These are phyloP conservation scores for Trichoderma atrobrunneum DNA, from an alignment of 2,329 filamentous ascomycete genomes.

Conservation along the genomic window DNA sequence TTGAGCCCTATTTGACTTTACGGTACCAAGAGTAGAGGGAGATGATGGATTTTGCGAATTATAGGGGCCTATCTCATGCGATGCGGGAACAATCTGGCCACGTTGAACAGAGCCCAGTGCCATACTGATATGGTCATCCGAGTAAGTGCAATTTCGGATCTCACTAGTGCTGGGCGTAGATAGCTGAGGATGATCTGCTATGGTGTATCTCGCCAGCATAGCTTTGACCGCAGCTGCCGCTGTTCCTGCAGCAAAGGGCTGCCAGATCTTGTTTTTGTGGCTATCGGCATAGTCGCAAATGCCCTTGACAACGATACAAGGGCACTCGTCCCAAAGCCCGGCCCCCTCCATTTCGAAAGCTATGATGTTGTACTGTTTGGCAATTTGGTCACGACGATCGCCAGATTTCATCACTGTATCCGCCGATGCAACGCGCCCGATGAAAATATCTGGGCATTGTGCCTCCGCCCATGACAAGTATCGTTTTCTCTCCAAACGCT, in stretches of 20 bases:
- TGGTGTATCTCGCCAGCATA: neutral
- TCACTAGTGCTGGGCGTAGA: neutral
- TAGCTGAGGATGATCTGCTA: neutral
- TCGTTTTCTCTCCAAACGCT: neutral
- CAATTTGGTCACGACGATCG: constrained; percentile 32
- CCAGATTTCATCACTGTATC: constrained; percentile 40
- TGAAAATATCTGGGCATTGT: constrained; percentile 16
- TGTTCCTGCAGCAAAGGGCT: constrained; percentile 19
- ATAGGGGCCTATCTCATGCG: neutral
- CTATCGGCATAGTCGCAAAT: constrained; percentile 39
- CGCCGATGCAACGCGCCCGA: constrained; percentile 38
- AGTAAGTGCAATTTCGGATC: neutral
- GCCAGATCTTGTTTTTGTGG: constrained; percentile 38
- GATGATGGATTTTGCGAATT: too few species aligned
- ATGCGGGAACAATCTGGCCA: neutral
- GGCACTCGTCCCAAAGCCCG: constrained; percentile 29
- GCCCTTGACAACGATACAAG: constrained; percentile 36
- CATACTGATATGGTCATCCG: neutral
- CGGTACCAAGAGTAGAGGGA: neutral
- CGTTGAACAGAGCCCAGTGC: neutral
- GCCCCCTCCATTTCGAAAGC: constrained; percentile 35
- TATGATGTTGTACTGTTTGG: constrained; percentile 24
- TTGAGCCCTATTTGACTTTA: neutral
- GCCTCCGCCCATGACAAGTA: neutral
- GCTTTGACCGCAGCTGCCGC: constrained; percentile 7